Base-by-base conservation (phyloP, 305 asterid species). In the Striga hermonthica region DNA sequence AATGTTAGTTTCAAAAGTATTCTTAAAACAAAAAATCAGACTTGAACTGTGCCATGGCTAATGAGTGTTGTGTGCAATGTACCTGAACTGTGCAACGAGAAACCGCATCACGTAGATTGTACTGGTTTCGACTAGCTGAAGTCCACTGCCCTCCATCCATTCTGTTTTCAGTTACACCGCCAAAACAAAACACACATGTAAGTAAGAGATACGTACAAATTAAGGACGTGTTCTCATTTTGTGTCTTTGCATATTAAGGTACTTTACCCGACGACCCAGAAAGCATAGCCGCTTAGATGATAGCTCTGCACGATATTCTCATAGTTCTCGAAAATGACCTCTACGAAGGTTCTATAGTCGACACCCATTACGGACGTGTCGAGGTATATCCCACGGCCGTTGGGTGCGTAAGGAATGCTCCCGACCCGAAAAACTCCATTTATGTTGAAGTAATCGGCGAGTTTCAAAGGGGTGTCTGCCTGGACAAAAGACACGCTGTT, bases 81-180 rank as follows among this genome's bases (percentile, higher is more conserved):
- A 91, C 98, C 95, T 92, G 98, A 74, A 83, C 75, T 1, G 97
- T 88, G 86, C 76, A 67, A 0, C 99, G 96, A 16, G 91, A 72
- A 67, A 93, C 94, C 13, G 92, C 99, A 65, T 93, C 99, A 9
- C 95, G 88, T 16, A 93, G 96, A 68, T 93, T 93, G 82, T 93
- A 93, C 16, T 65, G 72, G 12, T 63, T 63, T 75, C 96, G 73
- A 65, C 95, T 85, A 36, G 77, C 84, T 31, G 79, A 12, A 31
- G 76, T 83, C 96, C 96, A 93, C 31, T 76, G 83, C 49, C 96
- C 95, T 69, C 97, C 97, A 69, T 88, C 96, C 99, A 93, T 93
- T 74, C 87, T 80, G 78, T n/a, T 66, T 58, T 3, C 13, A 3
- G 3, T 31, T 7, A 55, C 22, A 36, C 31, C 36, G 67, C 63